These are phyloP conservation scores for Colletotrichum costaricense DNA, from an alignment of 2,329 filamentous ascomycete genomes.

Conservation along the genomic window DNA sequence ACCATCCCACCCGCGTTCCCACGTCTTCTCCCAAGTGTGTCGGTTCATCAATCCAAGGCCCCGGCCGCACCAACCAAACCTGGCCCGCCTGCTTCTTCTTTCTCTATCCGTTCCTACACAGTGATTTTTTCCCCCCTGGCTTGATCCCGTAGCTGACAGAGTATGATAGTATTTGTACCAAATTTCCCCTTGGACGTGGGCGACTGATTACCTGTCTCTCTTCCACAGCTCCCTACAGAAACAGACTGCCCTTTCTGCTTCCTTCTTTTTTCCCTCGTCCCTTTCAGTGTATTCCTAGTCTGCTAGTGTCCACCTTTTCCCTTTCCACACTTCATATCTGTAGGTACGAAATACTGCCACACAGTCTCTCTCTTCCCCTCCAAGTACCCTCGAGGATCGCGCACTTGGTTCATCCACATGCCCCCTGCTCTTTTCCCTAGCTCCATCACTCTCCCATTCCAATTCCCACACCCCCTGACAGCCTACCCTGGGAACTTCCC, in stretches of 20 bases:
- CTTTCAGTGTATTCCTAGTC: not conserved
- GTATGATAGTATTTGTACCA: not conserved
- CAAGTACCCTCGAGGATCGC: not conserved
- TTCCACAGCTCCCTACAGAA: not conserved
- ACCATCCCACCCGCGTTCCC: not conserved
- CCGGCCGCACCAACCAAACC: constrained; percentile 10
- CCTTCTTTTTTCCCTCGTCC: not conserved
- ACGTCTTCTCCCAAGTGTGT: not conserved
- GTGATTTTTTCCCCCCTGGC: not conserved
- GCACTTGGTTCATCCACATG: not conserved
- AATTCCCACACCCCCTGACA: not conserved
- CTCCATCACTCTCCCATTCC: not conserved
- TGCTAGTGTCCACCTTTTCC: not conserved
- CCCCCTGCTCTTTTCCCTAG: constrained; percentile 8
- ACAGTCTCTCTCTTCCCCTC: too few species aligned
- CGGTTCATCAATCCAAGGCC: not conserved
- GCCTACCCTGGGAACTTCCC: not conserved
- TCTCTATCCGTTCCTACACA: not conserved
- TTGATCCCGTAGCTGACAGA: not conserved
- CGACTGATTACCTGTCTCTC: not conserved
- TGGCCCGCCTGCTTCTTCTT: not conserved
- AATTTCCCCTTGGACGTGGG: too few species aligned
- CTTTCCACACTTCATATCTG: not conserved
- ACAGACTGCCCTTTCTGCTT: not conserved
- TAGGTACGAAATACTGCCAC: too few species aligned